Base-by-base conservation (phyloP, 139 green algal genomes). In the Spirogloea muscicola region DNA sequence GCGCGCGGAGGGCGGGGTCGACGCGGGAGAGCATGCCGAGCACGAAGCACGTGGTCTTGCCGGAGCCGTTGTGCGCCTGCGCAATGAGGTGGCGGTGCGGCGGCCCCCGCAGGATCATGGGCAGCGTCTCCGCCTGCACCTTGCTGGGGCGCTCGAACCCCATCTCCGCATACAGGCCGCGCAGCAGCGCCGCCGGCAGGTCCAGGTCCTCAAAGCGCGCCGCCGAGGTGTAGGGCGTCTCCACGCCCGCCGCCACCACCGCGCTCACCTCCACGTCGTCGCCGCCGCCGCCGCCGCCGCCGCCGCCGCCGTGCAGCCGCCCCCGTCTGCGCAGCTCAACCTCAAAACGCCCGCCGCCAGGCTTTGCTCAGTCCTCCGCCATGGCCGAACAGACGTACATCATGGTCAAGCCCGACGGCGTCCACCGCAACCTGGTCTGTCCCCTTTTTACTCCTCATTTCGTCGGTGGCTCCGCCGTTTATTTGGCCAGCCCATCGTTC, bases 31-130 rank as follows among this genome's bases (percentile, higher is more conserved):
- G 88, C 95, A 99, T 98, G 38, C 91, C 87, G 41, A 99, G 85
- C 55, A 91, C 90, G 81, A 99, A 99, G 85, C 94, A 98, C 0
- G 94, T 98, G 29, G 94, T 99, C 84, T 99, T 99, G 61, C 95
- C 95, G 57, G 80, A 91, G 57, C 95, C 95, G 82, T 98, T 99
- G 87, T 99, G 95, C 25, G 93, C 93, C 74, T 90, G 74, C 3
- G 93, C 93, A 49, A 98, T 96, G 3, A 98, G 82, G 82, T 91
- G 87, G 37, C n/a, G n/a, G n/a, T n/a, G n/a, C n/a, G n/a, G n/a
- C n/a, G n/a, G n/a, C n/a, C n/a, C 83, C n/a, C n/a, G n/a, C 3
- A 99, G 80, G 66, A 99, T 97, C 90, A 98, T 94, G 51, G 94
- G 94, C 67, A 99, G 86, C 46, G 94, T 97, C 42, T 86, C 84